Base-by-base conservation (phyloP, 495 filamentous ascomycete species). In the Margaritispora aquatica region DNA sequence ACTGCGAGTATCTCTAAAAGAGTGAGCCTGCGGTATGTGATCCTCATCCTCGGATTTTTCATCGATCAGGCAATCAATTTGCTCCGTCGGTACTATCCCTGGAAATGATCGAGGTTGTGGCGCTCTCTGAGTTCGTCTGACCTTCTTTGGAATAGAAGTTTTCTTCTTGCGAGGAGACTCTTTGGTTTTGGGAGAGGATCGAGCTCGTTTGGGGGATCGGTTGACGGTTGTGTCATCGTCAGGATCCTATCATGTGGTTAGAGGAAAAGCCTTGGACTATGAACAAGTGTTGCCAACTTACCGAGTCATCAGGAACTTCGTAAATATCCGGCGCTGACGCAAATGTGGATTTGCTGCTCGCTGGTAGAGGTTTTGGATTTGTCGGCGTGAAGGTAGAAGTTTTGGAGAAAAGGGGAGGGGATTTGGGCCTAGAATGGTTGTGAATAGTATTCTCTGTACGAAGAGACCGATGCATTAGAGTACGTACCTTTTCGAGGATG, bases 161-260 rank as follows among this genome's bases (percentile, higher is more conserved):
- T 58, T 58, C 20, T 58, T 58, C 48, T 58, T 58, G 27, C 31
- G 13, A 7, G 41, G 55, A 49, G 55, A 49, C 3, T 48, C 17
- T 29, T 27, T 29, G 24, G 22, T 31, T 0, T 15, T 34, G 41
- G 10, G 20, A 24, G 34, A 19, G 46, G 53, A 26, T 46, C 23
- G 53, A 13, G 53, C 26, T 13, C 53, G 53, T 55, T 55, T 55
- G 31, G n/a, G 27, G 9, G 31, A 41, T 17, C 53, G 53, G 5
- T 17, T 4, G 20, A 38, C 1, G 19, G 53, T 38, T 11, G 53
- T 15, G 1, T 51, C 24, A 15, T 1, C 4, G 13, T 51, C 4
- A 23, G 48, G 24, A 13, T 51, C 48, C 48, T 51, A 13, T 3
- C 8, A 51, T n/a, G 44, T 8, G 13, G 44, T 48, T n/a, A 48